Evolutionary conservation across 75 land plant genomes (phyloP).

Genomic region (Selaginella tamariscina): DNA sequence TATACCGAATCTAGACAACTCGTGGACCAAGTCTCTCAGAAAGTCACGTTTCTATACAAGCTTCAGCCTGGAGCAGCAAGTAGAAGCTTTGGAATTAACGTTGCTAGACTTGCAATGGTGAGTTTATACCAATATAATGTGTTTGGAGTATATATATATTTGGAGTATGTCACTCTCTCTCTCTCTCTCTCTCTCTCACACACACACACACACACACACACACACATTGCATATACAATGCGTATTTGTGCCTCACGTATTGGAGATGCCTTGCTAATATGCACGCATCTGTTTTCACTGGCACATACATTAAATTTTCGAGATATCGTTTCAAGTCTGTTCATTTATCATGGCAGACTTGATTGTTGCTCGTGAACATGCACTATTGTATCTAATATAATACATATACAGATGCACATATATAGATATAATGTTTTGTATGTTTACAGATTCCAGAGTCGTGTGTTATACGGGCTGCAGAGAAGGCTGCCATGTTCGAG

Average conservation of each 20-base stretch:
- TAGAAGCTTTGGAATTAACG: slow-evolving; percentile 91
- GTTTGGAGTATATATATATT: no score
- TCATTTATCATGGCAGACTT: not conserved
- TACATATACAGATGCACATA: not conserved
- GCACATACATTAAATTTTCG: not conserved
- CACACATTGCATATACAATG: no score
- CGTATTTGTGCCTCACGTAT: no score
- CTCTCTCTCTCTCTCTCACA: no score
- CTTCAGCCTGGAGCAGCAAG: slow-evolving; percentile 73
- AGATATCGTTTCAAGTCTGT: not conserved
- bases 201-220: no score
- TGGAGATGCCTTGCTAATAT: no score
- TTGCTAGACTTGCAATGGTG: slow-evolving; percentile 94
- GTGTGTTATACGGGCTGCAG: slow-evolving; percentile 50
- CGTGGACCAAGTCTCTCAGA: slow-evolving; percentile 17
- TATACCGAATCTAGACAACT: slow-evolving; percentile 1
- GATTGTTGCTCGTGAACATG: not conserved
- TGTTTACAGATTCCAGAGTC: slow-evolving; percentile 54
- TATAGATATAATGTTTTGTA: not conserved
- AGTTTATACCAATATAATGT: no score
- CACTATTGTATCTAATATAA: not conserved
- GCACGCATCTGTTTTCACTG: no score
- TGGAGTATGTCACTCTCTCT: no score
- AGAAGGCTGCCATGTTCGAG: slow-evolving; percentile 74
- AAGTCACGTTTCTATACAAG: slow-evolving; percentile 81